Evolutionary conservation across 306 rosid genomes (phyloP), one percentile per base, ranked within the genome.

Genomic region (Ormosia semicastrata): DNA sequence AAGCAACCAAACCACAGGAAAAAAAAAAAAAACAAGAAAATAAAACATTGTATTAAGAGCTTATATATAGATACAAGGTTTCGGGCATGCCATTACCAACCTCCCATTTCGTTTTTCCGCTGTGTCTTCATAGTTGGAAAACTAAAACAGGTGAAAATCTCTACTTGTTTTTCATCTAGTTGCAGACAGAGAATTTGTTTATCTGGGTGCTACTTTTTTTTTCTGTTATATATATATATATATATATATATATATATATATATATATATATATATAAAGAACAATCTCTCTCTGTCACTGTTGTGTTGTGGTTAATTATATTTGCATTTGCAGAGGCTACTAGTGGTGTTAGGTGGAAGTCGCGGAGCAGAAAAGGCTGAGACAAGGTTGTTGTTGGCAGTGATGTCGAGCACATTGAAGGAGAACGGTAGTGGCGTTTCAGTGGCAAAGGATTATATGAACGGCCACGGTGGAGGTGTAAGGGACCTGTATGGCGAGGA

Each of bases 401-500:
- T 66, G 17, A 84, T 87, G 93, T 87, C 83, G 83, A 77, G 85
- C 43, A 33, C 81, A 60, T 44, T 89, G 88, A 87, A 89, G 84
- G 86, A 89, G 64, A 93, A 88, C 81, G 92, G 91, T 17, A 89
- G 88, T 18, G 79, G 73, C 33, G 82, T 59, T 84, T 76, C 87
- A 4, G 80, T 52, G 65, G 58, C 87, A 12, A 63, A 59, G 79
- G 74, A 53, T 60, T 59, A 9, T 62, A 81, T 46, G 71, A 52
- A 79, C 59, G 84, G 87, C 34, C 18, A 34, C 37, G 91, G 88
- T 77, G 97, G 92, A 0, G 97, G 94, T 83, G 83, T 87, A 10
- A 81, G 63, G 65, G 93, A 91, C 72, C 78, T 84, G 82, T 91
- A 93, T 17, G 94, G 93, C n/a, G 97, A 88, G 82, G 93, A 92